Evolutionary conservation across 2,329 filamentous ascomycete genomes (phyloP), one percentile per base, ranked within the genome.

Genomic region (Seiridium unicorne): DNA sequence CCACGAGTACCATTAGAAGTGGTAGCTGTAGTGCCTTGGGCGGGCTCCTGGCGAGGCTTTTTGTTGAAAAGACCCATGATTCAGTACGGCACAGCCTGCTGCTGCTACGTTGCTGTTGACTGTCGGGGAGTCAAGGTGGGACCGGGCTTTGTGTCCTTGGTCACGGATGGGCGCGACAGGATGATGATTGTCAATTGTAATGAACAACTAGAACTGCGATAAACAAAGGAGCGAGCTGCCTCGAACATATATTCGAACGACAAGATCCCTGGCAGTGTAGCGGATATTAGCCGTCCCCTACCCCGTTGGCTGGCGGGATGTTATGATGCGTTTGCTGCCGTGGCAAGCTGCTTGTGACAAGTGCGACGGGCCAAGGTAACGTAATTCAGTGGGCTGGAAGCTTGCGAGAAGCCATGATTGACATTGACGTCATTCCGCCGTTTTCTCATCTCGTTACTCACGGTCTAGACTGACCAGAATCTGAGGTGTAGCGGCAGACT

Each of bases 31-130:
- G 32, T 46, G 34, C 34, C 32, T 18, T 46, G 9, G 10, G 18
- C 26, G 32, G 57, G 38, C 49, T 59, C 57, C n/a, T 59, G 18
- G 57, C 48, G 48, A 31, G 44, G 6, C 36, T 58, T 58, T 13
- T 59, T n/a, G 32, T 53, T 53, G 57, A 59, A 59, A 3, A 59
- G 49, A 53, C 57, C 57, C 57, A 59, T 59, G 26, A 11, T 54
- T 26, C 18, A 26, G 18, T 26, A 26, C 18, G 18, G 18, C 18
- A 26, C 18, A 26, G 18, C 18, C 18, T 26, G 18, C 18, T 26
- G 18, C 18, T 26, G 18, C 18, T 26, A 26, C 18, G 18, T 26
- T 26, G 18, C 18, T 26, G 18, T 26, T 26, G 18, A 26, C 18
- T 26, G 18, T 26, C 18, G 18, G 18, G 18, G 18, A 26, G 18